Evolutionary conservation across 305 asterid genomes (phyloP), one percentile per base, ranked within the genome.

Genomic region (Plantago coronopus): DNA sequence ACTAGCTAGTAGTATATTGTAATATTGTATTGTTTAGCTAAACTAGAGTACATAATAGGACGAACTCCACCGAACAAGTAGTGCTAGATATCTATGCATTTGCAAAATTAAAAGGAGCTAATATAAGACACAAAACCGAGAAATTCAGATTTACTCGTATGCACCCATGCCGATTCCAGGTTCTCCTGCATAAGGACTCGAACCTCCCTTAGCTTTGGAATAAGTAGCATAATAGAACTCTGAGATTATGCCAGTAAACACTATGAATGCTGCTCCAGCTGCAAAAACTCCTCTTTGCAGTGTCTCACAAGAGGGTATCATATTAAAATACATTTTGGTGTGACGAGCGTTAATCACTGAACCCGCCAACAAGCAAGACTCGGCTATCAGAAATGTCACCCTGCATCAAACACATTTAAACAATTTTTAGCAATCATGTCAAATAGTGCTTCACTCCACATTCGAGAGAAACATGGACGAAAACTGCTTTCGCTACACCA

Each of bases 261-360:
- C 54, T 23, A 73, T 61, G 19, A 93, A 93, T 4, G 99, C 94
- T 2, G 99, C 99, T 23, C 97, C 99, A 3, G 99, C 94, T 1
- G 89, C 99, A 31, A 93, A 93, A 17, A 89, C 95, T 18, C 99
- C 99, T 73, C 83, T 93, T 29, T 96, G 80, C 68, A 87, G 81
- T 0, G 94, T 93, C 69, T 89, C 95, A 44, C 99, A 93, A 0
- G 97, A 83, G 13, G 94, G 91, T 11, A 77, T 83, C 10, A 69
- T 57, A 0, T 81, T 82, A 5, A 65, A 71, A 57, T 78, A 71
- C 48, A 46, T 53, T 13, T 71, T 63, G 53, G 80, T 72, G 78
- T 93, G 98, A 69, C 89, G 85, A 17, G 96, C 97, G 67, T 93
- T 93, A 62, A 80, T 82, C 68, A 93, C 98, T 1, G 95, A 93